Base-by-base conservation (phyloP, 345 rosid species). In the Acer campestre region DNA sequence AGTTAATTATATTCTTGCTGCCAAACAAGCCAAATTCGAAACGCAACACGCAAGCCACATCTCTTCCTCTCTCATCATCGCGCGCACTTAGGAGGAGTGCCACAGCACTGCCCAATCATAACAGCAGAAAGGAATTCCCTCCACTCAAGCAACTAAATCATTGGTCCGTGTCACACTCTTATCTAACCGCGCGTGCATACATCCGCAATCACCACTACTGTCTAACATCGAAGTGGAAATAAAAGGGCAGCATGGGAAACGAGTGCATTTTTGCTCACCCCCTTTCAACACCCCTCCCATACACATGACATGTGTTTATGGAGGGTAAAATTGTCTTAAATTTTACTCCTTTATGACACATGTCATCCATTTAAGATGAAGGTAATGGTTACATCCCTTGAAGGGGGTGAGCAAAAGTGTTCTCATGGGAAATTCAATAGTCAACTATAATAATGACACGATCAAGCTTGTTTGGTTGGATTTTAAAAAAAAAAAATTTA, bases 161-260 rank as follows among this genome's bases (percentile, higher is more conserved):
- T 17, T 61, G 76, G 56, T 11, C 29, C 25, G 44, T 44, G 25
- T 0, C 6, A 1, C 25, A 13, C 6, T 17, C 8, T 49, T 16
- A 4, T 10, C 58, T 61, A 25, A 44, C 0, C 3, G 18, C 8
- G 27, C 12, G 44, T 73, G 76, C 16, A 17, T 1, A 20, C 40
- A 16, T 38, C 18, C 8, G 9, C 10, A 59, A 22, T 20, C 49
- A 6, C 35, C 20, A 7, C 31, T 42, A 7, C 7, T 12, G n/a
- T 3, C 1, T 1, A 18, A 63, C 31, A 40, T 7, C 7, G 44
- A 22, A 42, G 7, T 1, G 10, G 17, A 13, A 4, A 14, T 3
- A 31, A 1, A 73, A 22, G 67, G 75, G 49, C 38, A 73, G 8
- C 55, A 42, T 73, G 55, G 75, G 67, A 59, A 73, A 53, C n/a